Evolutionary conservation across 169 alveolate genomes (phyloP).

Genomic region (Condylostoma magnum): DNA sequence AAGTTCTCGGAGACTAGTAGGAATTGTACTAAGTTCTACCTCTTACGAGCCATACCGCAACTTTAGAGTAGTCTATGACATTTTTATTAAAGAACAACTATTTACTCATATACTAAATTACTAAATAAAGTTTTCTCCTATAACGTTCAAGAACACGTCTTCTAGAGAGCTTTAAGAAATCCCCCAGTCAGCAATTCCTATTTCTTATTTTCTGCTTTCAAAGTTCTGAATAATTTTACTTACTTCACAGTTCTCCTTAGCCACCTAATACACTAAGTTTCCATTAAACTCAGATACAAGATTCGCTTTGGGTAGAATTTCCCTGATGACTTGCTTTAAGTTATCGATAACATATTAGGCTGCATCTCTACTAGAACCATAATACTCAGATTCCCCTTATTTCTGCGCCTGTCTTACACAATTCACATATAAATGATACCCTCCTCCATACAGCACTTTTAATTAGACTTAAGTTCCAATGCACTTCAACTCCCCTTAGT

Average conservation of each 20-base stretch:
- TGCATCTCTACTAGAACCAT: no score
- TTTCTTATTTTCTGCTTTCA: conserved; percentile 31
- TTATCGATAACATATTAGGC: conserved; percentile 21
- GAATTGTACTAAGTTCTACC: no score
- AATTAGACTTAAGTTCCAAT: conserved; percentile 69
- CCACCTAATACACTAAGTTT: conserved; percentile 60
- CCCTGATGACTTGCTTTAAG: conserved; percentile 35
- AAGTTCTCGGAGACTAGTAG: no score
- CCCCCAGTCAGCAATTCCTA: conserved; percentile 58
- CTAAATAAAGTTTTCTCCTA: no score
- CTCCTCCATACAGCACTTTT: conserved; percentile 80
- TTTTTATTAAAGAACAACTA: no score
- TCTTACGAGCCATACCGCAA: no score
- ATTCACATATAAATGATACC: conserved; percentile 73
- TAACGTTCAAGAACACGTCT: conserved; percentile 59
- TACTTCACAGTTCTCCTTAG: conserved; percentile 32
- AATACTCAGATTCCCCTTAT: no score
- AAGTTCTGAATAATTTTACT: conserved; percentile 35
- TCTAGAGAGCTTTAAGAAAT: conserved; percentile 50
- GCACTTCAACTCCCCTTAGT: conserved; percentile 75
- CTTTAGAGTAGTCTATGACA: no score
- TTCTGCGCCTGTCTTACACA: no score
- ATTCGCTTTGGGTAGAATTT: conserved; percentile 46
- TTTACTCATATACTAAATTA: no score
- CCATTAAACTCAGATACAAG: conserved; percentile 66